Base-by-base conservation (phyloP, 1,284 basidiomycete genomes). In the Puccinia novopanici region DNA sequence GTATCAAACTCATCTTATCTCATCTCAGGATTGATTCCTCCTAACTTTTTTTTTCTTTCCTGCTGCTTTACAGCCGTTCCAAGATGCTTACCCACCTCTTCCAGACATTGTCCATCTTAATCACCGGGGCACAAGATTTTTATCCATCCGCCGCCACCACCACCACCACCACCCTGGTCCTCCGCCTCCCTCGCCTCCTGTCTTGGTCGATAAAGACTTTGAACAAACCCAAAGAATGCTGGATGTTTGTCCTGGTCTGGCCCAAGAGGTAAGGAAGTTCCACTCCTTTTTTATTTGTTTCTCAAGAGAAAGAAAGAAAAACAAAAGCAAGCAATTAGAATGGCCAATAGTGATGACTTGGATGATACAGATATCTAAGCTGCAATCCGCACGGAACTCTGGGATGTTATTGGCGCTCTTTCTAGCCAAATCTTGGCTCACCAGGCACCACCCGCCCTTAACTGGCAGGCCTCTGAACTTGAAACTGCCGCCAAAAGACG, bases 161-260 rank as follows among this genome's bases (percentile, higher is more conserved):
- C 67, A 19, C 75, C 75, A 3, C 65, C 68, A 37, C 52, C 76
- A 37, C 27, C 52, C 24, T 22, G 73, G 55, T 10, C 42, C 54
- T 37, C 55, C 63, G 40, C 75, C 59, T 24, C 59, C 63, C 15
- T 45, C 63, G 9, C 54, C 65, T 22, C 76, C 76, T 12, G 40
- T 70, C 10, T 45, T 61, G 30, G 34, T 80, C 9, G 77, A 80
- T 80, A 54, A 59, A 63, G 77, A 80, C 30, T 50, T 80, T 50
- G 77, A 80, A 52, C 52, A 48, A 27, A 70, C 77, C 4, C 55
- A 72, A n/a, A 72, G 54, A 54, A 73, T 73, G 30, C 4, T 71
- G 15, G 77, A 80, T 71, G 68, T 80, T 48, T 80, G 77, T 65
- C 77, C 77, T 13, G 57, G 55, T 19, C n/a, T 80, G 24, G n/a